phyloP scores from a whole-genome alignment of 1,284 basidiomycete genomes.

The Leccinum solheimii region DNA sequence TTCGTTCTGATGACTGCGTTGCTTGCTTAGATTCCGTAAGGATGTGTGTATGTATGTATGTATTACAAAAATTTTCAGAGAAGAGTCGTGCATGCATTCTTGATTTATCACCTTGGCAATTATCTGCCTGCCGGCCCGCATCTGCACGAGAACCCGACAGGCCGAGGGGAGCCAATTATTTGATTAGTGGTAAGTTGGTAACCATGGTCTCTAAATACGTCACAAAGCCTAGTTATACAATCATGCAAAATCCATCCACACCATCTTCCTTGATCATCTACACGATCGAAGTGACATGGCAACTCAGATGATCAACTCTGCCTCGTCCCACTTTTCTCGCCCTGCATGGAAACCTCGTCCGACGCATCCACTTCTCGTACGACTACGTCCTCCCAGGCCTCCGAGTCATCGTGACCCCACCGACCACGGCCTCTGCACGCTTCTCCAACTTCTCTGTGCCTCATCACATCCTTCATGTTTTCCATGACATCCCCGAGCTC shows the following conservation, averaged over 20 bases:
- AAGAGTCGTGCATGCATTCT: neutral
- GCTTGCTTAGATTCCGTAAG: neutral
- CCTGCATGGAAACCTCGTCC: neutral
- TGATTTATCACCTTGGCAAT: neutral
- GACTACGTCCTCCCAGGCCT: neutral
- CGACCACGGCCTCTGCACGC: neutral
- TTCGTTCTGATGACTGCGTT: conserved; percentile 12
- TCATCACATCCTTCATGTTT: neutral
- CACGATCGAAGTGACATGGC: neutral
- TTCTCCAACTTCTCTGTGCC: neutral
- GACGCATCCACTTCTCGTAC: neutral
- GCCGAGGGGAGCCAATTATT: neutral
- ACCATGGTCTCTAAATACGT: neutral
- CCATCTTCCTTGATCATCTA: neutral
- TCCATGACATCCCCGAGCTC: neutral
- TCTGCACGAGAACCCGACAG: neutral
- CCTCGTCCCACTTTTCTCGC: neutral
- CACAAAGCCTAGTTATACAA: neutral
- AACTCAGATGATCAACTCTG: neutral
- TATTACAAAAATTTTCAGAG: neutral
- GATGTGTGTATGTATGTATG: neutral
- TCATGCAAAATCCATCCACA: neutral
- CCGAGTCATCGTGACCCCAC: neutral
- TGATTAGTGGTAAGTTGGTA: neutral
- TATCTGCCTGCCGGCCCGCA: neutral